Percentiles rank a stretch among this genome's conserved stretches.
These are phyloP conservation scores for Xylaria sp. DNA, from an alignment of 495 filamentous ascomycete species.

Conservation along the genomic window DNA sequence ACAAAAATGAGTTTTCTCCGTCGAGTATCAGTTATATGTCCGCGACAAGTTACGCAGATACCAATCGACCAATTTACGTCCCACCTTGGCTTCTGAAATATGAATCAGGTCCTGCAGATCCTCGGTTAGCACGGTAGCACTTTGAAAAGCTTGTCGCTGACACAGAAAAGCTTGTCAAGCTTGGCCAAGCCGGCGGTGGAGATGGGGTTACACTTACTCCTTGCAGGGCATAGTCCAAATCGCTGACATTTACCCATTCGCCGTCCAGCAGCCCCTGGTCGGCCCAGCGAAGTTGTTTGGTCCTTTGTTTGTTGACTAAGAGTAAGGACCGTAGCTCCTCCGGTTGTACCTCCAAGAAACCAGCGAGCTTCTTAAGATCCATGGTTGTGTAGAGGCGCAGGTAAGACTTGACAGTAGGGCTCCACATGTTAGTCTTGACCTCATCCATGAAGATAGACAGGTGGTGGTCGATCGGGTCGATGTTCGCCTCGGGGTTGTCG, in stretches of 20 bases:
- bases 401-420: constrained; percentile 95
- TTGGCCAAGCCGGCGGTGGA: constrained; percentile 9
- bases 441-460: constrained; percentile 98
- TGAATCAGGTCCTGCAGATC: constrained; percentile 82
- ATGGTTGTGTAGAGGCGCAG: constrained; percentile 99
- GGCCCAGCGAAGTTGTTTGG: constrained; percentile 92
- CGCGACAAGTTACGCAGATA: constrained; percentile 95
- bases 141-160: constrained; percentile 18
- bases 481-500: constrained; percentile 89
- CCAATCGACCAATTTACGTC: constrained; percentile 96
- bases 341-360: constrained; percentile 92
- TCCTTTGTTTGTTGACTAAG: constrained; percentile 97
- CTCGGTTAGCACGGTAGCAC: constrained; percentile 37
- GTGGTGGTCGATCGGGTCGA: constrained; percentile 98
- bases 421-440: constrained; percentile 95
- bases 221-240: constrained; percentile 96
- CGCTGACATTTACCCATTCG: constrained; percentile 86
- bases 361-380: constrained; percentile 97
- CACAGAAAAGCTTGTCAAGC: constrained; percentile 29
- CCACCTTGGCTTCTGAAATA: constrained; percentile 97
- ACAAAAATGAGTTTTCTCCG: constrained; percentile 15
- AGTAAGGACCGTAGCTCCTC: constrained; percentile 91
- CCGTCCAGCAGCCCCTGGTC: constrained; percentile 91
- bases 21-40: constrained; percentile 67
- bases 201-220: constrained; percentile 61